Base-by-base conservation (phyloP, 2,329 filamentous ascomycete species). In the Phialocephala sp. region DNA sequence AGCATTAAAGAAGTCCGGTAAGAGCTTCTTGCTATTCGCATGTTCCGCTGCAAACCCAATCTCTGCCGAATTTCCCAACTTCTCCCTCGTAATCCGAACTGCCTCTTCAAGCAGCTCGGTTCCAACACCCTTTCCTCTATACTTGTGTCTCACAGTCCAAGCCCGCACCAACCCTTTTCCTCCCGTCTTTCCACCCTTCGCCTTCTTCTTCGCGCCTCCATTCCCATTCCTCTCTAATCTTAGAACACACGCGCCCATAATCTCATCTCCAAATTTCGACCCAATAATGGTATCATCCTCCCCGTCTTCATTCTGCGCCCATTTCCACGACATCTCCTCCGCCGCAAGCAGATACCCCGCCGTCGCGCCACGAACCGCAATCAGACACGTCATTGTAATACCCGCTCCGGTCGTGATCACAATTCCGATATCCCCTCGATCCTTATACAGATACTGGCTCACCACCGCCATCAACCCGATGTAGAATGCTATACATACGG, bases 31-130 rank as follows among this genome's bases (percentile, higher is more conserved):
- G 69, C 88, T 87, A 84, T 94, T 93, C 54, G 91, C 92, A 81
- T 97, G 93, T 69, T 91, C 87, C 60, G 83, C 80, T 8, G 90
- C 91, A 76, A 97, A 96, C 2, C 89, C 87, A 60, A 94, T 81
- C 65, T 87, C 83, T 2, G 86, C 87, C 39, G 87, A 88, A 65
- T 85, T 85, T 50, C 91, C 91, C 65, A 90, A 90, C 73, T 85
- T 86, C 77, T 89, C 87, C 71, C 85, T 85, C 66, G 90, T 89
- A 62, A 90, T 77, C 64, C 83, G 83, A 2, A 94, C 88, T 1
- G 91, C 92, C 71, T 91, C 90, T 71, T 90, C 85, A 57, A 97
- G 81, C 72, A 97, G 79, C 37, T 88, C 89, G 47, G 81, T 83
- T 2, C 93, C 93, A 27, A 96, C 82, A 0, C 93, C 92, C 68